Evolutionary conservation across 2,329 filamentous ascomycete genomes (phyloP).

Genomic region (Clarireedia hainanense): DNA sequence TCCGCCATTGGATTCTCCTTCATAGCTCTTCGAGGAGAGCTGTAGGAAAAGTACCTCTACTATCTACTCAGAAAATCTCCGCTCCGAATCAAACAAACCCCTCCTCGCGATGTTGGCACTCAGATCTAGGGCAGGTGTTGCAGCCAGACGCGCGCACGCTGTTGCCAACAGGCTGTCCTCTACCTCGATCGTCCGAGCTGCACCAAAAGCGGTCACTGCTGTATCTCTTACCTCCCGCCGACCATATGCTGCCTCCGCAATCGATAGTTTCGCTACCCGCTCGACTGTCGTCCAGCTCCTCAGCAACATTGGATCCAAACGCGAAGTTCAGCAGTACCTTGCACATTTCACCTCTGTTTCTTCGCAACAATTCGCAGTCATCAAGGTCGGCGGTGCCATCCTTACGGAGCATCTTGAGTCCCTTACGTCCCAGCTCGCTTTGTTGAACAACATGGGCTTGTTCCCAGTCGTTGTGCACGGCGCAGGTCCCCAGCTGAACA

Average conservation of each 20-base stretch:
- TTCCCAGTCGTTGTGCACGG: constrained; percentile 96
- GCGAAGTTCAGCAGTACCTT: constrained; percentile 94
- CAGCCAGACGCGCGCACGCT: constrained; percentile 26
- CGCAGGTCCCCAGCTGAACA: constrained; percentile 90
- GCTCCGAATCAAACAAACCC: constrained; percentile 4
- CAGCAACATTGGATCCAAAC: constrained; percentile 92
- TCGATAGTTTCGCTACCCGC: constrained; percentile 43
- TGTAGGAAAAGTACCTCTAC: constrained; percentile 15
- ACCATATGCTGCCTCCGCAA: constrained; percentile 26
- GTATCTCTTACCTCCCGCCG: constrained; percentile 20
- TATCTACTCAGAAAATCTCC: neutral
- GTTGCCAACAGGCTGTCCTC: constrained; percentile 20
- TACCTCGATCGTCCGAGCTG: constrained; percentile 14
- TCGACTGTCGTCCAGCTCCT: constrained; percentile 83
- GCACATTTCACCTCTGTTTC: constrained; percentile 96
- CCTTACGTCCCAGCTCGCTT: constrained; percentile 79
- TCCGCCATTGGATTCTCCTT: constrained; percentile 20
- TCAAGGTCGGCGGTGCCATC: constrained; percentile 96
- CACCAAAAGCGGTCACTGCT: constrained; percentile 25
- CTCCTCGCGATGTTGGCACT: constrained; percentile 28
- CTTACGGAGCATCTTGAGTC: constrained; percentile 90
- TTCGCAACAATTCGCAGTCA: constrained; percentile 94
- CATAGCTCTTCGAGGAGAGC: constrained; percentile 20
- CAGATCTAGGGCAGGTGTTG: constrained; percentile 25
- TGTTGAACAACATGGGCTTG: constrained; percentile 89